Base-by-base conservation (phyloP, 768 basidiomycete genomes). In the Auricularia cornea region DNA sequence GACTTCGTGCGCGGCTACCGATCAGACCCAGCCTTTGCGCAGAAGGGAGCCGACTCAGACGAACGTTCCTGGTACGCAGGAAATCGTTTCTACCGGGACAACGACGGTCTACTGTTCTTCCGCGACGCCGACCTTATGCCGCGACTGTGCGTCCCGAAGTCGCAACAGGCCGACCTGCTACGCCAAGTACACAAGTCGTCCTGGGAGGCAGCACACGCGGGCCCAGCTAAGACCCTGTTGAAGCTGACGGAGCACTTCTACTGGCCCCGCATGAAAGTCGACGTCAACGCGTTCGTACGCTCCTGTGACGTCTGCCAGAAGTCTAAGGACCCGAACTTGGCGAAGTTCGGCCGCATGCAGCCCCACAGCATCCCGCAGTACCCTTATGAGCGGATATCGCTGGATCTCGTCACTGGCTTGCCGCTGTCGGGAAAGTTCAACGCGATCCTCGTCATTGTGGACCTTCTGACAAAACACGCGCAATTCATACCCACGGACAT, bases 371-470 rank as follows among this genome's bases (percentile, higher is more conserved):
- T 69, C 18, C 68, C 66, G 0, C 10, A 4, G 0, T 8, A 60
- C 11, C 68, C 66, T 3, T 69, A 63, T 30, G 65, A 68, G 48
- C 62, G 41, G 0, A 51, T 69, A 1, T 69, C 67, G 0, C 26
- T 68, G 60, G 63, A 64, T 30, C 38, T 64, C 28, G 32, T 64
- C 2, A 30, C 38, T 2, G 60, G 51, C 0, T 40, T 60, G 6
- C 65, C 71, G 0, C 16, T 2, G 3, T 72, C 71, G 0, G 28
- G 65, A 5, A 61, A 66, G 2, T 66, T 35, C 56, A 61, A 65
- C 44, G 44, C 67, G 2, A 72, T 72, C 18, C 48, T 66, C 2
- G 68, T 72, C 6, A 62, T 72, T 6, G 66, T 65, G 2, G 70
- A 72, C 59, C 44, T 59, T 1, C 57, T 70, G 28, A 66, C 67